These are phyloP conservation scores for Crithidia acanthocephali DNA, from an alignment of 208 protist genomes.

Conservation along the genomic window DNA sequence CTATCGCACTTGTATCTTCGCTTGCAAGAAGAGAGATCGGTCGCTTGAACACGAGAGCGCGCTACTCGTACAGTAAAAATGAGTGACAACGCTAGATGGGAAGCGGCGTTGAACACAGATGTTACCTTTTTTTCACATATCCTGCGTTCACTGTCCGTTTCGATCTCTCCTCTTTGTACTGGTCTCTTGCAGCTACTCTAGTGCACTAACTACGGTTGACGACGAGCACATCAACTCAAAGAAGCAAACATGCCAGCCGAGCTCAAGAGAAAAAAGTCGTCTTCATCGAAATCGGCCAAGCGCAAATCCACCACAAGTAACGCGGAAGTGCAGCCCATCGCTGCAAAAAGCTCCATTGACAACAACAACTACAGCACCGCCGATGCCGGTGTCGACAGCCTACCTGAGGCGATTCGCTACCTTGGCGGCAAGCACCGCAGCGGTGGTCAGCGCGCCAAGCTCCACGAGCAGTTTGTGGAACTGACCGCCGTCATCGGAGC, in stretches of 20 bases:
- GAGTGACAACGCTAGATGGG: no score
- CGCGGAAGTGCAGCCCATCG: background rate
- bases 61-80: no score
- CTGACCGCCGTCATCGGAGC: slow-evolving; percentile 35
- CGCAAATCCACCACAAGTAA: background rate
- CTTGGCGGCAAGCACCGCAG: slow-evolving; percentile 29
- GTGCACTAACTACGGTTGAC: background rate
- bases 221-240: background rate
- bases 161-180: no score
- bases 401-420: slow-evolving; percentile 26
- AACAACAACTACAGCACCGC: background rate
- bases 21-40: no score
- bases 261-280: slow-evolving; percentile 5
- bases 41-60: no score
- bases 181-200: no score
- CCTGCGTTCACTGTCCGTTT: no score
- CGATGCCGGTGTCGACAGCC: background rate
- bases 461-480: slow-evolving; percentile 38
- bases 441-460: slow-evolving; percentile 14
- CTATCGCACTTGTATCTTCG: no score
- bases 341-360: background rate
- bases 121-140: no score
- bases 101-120: no score
- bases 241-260: slow-evolving; percentile 9
- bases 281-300: slow-evolving; percentile 3